A percentile compares a stretch with the other conserved stretches of the same genome.
phyloP scores from a whole-genome alignment of 805 yeast genomes.

The Kazachstania psychrophila region DNA sequence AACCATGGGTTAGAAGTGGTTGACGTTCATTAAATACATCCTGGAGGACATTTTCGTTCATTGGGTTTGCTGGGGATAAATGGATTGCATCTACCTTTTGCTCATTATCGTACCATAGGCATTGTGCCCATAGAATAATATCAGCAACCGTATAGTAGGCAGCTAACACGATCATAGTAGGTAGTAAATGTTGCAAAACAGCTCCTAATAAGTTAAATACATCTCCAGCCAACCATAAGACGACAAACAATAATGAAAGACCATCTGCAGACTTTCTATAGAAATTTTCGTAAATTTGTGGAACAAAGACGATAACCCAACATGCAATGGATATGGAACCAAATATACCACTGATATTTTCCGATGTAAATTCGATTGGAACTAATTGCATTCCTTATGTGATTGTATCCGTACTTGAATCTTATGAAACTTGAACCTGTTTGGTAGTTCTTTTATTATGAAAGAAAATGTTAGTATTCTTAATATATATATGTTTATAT shows the following conservation, averaged over 20 bases:
- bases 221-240: constrained; percentile 90
- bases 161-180: constrained; percentile 90
- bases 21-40: constrained; percentile 32
- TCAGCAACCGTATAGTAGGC: constrained; percentile 90
- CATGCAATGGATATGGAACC: constrained; percentile 89
- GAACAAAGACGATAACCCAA: constrained; percentile 96
- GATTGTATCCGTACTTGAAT: too few species aligned
- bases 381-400: constrained; percentile 14
- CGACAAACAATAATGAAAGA: constrained; percentile 72
- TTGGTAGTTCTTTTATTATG: too few species aligned
- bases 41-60: constrained; percentile 57
- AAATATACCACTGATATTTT: constrained; percentile 62
- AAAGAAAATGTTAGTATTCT: too few species aligned
- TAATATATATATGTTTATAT: too few species aligned
- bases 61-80: constrained; percentile 81
- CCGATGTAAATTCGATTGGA: constrained; percentile 55
- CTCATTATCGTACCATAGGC: constrained; percentile 62
- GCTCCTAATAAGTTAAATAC: constrained; percentile 90
- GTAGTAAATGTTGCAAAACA: constrained; percentile 76
- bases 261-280: constrained; percentile 83
- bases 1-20: constrained; percentile 15
- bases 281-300: constrained; percentile 90
- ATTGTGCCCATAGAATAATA: constrained; percentile 72
- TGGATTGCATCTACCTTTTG: constrained; percentile 60
- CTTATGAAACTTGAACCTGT: too few species aligned